Conservation (phyloP, 2,329 filamentous ascomycete species). For the Arachnomyces sp. region DNA sequence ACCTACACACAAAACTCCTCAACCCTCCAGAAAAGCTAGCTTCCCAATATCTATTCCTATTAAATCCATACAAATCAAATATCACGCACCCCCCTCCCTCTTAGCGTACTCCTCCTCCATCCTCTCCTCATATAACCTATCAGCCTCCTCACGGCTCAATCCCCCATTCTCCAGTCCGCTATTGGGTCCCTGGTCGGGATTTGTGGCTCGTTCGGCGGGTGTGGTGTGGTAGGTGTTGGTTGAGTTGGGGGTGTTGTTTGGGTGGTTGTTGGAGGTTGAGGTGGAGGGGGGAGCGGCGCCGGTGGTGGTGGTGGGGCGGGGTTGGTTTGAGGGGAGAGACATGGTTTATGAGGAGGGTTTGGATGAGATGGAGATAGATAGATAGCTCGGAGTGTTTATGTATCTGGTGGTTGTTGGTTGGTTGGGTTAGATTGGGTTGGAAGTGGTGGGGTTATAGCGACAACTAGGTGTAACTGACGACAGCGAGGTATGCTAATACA, state of each 20-base stretch:
- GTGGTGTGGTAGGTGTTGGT: conserved; percentile 9
- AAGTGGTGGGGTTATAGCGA: no score
- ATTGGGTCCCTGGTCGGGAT: conserved; percentile 5
- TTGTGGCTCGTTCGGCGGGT: conserved; percentile 11
- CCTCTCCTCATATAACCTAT: conserved; percentile 36
- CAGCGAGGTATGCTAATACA: no score
- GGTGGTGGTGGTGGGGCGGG: conserved; percentile 5
- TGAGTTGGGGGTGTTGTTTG: conserved; percentile 5
- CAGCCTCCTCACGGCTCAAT: conserved; percentile 35
- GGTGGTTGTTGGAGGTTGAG: conserved; percentile 1
- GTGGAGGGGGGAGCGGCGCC: conserved; percentile 1
- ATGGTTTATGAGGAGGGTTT: neutral
- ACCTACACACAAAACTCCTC: no score
- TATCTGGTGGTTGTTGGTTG: neutral
- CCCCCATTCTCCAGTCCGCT: conserved; percentile 8
- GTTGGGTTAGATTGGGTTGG: no score
- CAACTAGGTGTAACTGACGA: no score
- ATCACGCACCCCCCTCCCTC: conserved; percentile 35
- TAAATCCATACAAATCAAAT: no score
- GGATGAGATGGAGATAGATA: neutral
- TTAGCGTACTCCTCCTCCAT: conserved; percentile 42
- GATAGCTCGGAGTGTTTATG: no score
- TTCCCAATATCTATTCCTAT: no score
- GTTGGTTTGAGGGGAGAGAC: neutral
- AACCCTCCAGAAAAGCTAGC: no score